These are phyloP conservation scores for Eurotiales sp. DNA, from an alignment of 2,329 filamentous ascomycete genomes.

Conservation along the genomic window DNA sequence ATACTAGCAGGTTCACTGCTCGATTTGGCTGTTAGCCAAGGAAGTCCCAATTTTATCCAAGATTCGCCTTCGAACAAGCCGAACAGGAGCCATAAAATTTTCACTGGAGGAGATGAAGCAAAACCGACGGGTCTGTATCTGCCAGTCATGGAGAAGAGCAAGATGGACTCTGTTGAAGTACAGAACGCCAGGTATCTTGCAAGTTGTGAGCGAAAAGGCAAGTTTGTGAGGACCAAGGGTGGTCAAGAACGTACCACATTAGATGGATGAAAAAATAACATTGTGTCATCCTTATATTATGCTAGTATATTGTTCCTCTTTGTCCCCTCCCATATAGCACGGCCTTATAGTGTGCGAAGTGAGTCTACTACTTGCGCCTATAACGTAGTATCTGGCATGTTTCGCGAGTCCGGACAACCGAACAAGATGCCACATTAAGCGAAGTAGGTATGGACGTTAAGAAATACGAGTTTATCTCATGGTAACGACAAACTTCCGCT, in stretches of 20 bases:
- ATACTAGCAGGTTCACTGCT: conserved; percentile 72
- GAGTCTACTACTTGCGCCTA: too few species aligned
- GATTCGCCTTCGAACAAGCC: conserved; percentile 24
- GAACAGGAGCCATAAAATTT: conserved; percentile 49
- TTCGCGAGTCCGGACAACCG: too few species aligned
- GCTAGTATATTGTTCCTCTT: too few species aligned
- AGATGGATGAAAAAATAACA: background rate
- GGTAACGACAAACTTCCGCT: too few species aligned
- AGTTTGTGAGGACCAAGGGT: conserved; percentile 26
- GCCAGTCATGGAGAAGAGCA: conserved; percentile 53
- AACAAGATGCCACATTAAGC: too few species aligned
- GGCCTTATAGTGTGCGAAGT: too few species aligned
- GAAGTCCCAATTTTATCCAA: conserved; percentile 29
- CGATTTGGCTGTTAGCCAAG: conserved; percentile 53
- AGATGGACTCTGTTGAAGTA: conserved; percentile 57
- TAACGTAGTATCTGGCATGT: too few species aligned
- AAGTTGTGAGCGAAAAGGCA: conserved; percentile 45
- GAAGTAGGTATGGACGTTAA: too few species aligned
- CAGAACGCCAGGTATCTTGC: conserved; percentile 54
- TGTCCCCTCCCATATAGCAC: background rate
- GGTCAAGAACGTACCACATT: background rate
- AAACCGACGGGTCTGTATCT: conserved; percentile 56
- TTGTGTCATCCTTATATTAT: too few species aligned
- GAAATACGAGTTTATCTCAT: too few species aligned
- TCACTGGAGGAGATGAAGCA: conserved; percentile 55